phyloP scores from a whole-genome alignment of 2,329 filamentous ascomycete species.

The Huntiella moniliformis region DNA sequence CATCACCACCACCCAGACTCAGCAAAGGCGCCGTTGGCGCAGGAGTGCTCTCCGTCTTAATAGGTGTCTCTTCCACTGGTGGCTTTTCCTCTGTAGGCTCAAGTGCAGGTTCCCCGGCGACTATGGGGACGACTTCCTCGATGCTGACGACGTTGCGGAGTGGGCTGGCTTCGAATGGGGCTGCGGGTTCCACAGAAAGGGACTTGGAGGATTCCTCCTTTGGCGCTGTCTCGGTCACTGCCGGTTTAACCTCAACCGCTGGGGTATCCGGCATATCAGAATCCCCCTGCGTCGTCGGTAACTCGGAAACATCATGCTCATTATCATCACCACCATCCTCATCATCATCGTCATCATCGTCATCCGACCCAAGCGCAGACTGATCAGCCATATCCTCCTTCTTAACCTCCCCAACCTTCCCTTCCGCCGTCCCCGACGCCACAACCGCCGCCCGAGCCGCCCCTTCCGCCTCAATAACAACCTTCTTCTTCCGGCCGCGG shows the following conservation, averaged over 20 bases:
- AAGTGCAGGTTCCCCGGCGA: not conserved
- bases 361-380: slow-evolving; percentile 26
- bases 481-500: slow-evolving; percentile 66
- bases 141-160: slow-evolving; percentile 7
- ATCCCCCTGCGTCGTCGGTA: slow-evolving; percentile 4
- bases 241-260: too few species aligned
- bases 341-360: slow-evolving; percentile 28
- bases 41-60: too few species aligned
- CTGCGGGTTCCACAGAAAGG: not conserved
- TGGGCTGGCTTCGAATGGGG: slow-evolving; percentile 6
- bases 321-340: slow-evolving; percentile 28
- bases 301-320: slow-evolving; percentile 23
- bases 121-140: slow-evolving; percentile 1
- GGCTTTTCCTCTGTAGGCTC: not conserved
- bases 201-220: not conserved
- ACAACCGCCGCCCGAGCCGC: slow-evolving; percentile 19
- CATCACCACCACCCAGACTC: not conserved
- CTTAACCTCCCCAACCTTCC: not conserved
- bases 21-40: too few species aligned
- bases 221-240: not conserved
- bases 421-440: too few species aligned
- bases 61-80: too few species aligned
- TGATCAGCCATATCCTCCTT: slow-evolving; percentile 30
- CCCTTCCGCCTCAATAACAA: slow-evolving; percentile 22
- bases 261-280: slow-evolving; percentile 17